A percentile compares a stretch with the other conserved stretches of the same genome.
Conservation (phyloP, 305 asterid species). For the Rubia balearica region DNA sequence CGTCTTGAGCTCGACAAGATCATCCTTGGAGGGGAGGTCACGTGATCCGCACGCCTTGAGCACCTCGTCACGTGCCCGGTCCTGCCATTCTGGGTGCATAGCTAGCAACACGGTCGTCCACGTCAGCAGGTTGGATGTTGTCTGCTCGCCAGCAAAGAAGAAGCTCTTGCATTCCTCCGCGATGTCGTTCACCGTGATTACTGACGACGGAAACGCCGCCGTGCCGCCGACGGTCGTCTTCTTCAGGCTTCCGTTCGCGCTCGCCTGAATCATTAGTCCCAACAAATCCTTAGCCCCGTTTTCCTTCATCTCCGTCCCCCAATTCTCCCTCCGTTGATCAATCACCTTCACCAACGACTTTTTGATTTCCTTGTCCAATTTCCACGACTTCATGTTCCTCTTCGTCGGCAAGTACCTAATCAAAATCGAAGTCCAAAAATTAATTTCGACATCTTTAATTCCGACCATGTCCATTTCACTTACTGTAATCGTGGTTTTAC, state of each 20-base stretch:
- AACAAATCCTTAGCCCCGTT: conserved; percentile 35
- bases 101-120: conserved; percentile 74
- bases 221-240: conserved; percentile 18
- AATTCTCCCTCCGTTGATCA: conserved; percentile 36
- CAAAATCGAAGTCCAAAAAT: background rate
- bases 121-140: conserved; percentile 63
- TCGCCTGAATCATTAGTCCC: conserved; percentile 42
- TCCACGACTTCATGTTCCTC: conserved; percentile 55
- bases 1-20: conserved; percentile 57
- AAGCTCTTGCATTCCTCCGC: conserved; percentile 68
- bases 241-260: conserved; percentile 17
- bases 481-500: conserved; percentile 11
- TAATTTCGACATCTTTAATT: background rate
- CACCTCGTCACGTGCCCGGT: conserved; percentile 48
- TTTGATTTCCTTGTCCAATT: conserved; percentile 49
- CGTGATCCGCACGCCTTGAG: conserved; percentile 52
- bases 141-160: conserved; percentile 63
- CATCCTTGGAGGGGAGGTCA: conserved; percentile 45
- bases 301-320: conserved; percentile 29
- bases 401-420: conserved; percentile 51
- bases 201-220: conserved; percentile 13
- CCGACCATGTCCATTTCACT: background rate
- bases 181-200: conserved; percentile 36
- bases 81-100: conserved; percentile 67
- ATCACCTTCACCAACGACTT: conserved; percentile 43